Evolutionary conservation across 768 basidiomycete species (phyloP).

Genomic region (Serendipita vermifera): DNA sequence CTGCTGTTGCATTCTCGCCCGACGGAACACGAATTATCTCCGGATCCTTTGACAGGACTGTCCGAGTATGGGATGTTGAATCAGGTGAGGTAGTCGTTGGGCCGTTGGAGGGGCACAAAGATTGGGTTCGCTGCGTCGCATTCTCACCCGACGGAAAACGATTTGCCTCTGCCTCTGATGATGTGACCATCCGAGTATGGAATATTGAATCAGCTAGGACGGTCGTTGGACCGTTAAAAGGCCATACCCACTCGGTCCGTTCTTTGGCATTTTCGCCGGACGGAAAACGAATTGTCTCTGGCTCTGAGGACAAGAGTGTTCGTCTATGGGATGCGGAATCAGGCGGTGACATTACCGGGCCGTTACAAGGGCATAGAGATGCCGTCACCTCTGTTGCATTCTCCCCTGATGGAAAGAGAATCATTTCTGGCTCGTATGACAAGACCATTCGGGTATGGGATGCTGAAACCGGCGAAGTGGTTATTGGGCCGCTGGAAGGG

Average conservation of each 20-base stretch:
- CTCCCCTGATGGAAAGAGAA: neutral
- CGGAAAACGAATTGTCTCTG: conserved; percentile 17
- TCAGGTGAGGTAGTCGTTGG: conserved; percentile 22
- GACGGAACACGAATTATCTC: conserved; percentile 23
- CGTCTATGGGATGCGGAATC: conserved; percentile 17
- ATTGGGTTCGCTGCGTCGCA: conserved; percentile 19
- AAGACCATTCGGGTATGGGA: conserved; percentile 13
- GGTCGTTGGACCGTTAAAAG: conserved; percentile 20
- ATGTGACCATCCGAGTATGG: conserved; percentile 24
- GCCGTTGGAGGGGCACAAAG: conserved; percentile 20
- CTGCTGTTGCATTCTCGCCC: conserved; percentile 19
- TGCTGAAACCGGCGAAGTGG: conserved; percentile 19
- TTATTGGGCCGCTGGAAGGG: conserved; percentile 17
- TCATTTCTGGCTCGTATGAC: conserved; percentile 12
- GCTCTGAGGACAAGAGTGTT: conserved; percentile 24
- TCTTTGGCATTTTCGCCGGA: conserved; percentile 24
- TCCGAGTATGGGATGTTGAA: conserved; percentile 25
- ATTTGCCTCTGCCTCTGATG: conserved; percentile 23
- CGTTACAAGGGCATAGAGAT: neutral
- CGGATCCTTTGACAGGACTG: conserved; percentile 18
- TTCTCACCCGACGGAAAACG: conserved; percentile 22
- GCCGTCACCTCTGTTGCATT: conserved; percentile 11
- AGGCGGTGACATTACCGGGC: conserved; percentile 9
- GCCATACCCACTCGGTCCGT: conserved; percentile 20
- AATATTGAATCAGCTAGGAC: conserved; percentile 18